Percentiles rank a stretch among this genome's conserved stretches.
Evolutionary conservation across 2,329 filamentous ascomycete genomes (phyloP).

Genomic region (Trematosphaeria pertusa): DNA sequence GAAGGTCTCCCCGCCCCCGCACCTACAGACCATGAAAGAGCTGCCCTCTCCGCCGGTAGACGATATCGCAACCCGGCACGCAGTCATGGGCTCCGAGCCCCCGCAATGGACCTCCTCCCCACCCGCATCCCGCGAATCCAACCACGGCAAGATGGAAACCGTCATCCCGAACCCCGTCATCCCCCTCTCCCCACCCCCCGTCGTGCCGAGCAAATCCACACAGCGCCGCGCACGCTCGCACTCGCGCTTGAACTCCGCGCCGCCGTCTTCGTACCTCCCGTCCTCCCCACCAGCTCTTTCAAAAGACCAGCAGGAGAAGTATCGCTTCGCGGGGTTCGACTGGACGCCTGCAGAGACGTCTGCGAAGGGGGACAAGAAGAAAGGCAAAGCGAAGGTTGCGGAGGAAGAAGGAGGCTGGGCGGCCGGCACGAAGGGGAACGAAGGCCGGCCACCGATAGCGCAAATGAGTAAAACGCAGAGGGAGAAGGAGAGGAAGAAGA

Average conservation of each 20-base stretch:
- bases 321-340: constrained; percentile 1
- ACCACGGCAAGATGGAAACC: constrained; percentile 5
- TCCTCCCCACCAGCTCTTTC: constrained; percentile 29
- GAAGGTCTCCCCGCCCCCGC: constrained; percentile 18
- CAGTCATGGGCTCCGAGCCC: constrained; percentile 17
- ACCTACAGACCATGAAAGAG: constrained; percentile 41
- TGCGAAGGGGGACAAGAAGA: too few relatives aligned
- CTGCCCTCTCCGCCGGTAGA: constrained; percentile 27
- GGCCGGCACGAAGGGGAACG: constrained; percentile 23
- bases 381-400: constrained; percentile 3
- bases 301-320: not conserved
- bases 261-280: constrained; percentile 18
- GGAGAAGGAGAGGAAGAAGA: constrained; percentile 82
- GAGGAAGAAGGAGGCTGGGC: constrained; percentile 17
- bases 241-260: constrained; percentile 42
- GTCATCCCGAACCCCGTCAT: constrained; percentile 10
- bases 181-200: not conserved
- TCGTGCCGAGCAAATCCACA: not conserved
- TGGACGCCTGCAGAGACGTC: constrained; percentile 1
- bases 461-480: constrained; percentile 77
- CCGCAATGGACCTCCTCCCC: constrained; percentile 16
- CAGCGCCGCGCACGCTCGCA: constrained; percentile 33
- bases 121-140: not conserved
- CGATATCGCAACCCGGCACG: constrained; percentile 9
- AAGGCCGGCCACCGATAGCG: constrained; percentile 49